Percentiles rank a stretch among this genome's conserved stretches.
phyloP scores from a whole-genome alignment of 2,329 filamentous ascomycete genomes.

The Phaeosphaeriaceae sp. region DNA sequence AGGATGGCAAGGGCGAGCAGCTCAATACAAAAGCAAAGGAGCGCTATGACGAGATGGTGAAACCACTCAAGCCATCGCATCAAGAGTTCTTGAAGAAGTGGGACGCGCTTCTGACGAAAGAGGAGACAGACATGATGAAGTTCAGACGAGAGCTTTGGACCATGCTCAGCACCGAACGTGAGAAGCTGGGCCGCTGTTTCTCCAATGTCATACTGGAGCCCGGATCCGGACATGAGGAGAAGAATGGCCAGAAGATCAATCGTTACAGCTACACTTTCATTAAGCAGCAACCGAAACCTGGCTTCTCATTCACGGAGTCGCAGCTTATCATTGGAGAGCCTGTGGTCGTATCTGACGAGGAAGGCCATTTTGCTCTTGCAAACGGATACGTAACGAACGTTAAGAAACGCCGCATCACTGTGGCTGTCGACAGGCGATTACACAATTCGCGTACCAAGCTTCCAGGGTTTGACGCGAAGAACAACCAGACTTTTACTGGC shows the following conservation, averaged over 20 bases:
- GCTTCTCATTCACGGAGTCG: constrained; percentile 89
- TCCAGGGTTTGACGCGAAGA: constrained; percentile 74
- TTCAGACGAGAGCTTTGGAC: constrained; percentile 93
- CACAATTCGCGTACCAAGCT: constrained; percentile 83
- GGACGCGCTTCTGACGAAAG: constrained; percentile 91
- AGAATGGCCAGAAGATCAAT: constrained; percentile 82
- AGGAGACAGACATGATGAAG: constrained; percentile 89
- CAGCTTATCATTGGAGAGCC: constrained; percentile 88
- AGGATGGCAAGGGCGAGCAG: constrained; percentile 80
- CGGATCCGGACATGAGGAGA: constrained; percentile 74
- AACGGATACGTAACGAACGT: constrained; percentile 88
- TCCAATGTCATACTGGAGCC: constrained; percentile 84
- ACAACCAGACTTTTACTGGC: constrained; percentile 86
- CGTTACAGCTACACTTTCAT: constrained; percentile 85
- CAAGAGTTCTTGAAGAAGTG: constrained; percentile 91
- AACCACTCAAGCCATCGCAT: constrained; percentile 76
- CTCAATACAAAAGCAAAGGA: constrained; percentile 81
- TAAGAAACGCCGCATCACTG: constrained; percentile 76
- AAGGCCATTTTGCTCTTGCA: constrained; percentile 92
- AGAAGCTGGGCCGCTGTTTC: constrained; percentile 89
- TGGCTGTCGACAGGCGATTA: constrained; percentile 87
- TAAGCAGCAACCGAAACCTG: constrained; percentile 67
- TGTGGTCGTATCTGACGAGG: constrained; percentile 94
- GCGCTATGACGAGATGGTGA: constrained; percentile 81
- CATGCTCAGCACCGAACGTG: constrained; percentile 87